Evolutionary conservation across 768 basidiomycete genomes (phyloP).

Genomic region (Punctularia strigosozonata): DNA sequence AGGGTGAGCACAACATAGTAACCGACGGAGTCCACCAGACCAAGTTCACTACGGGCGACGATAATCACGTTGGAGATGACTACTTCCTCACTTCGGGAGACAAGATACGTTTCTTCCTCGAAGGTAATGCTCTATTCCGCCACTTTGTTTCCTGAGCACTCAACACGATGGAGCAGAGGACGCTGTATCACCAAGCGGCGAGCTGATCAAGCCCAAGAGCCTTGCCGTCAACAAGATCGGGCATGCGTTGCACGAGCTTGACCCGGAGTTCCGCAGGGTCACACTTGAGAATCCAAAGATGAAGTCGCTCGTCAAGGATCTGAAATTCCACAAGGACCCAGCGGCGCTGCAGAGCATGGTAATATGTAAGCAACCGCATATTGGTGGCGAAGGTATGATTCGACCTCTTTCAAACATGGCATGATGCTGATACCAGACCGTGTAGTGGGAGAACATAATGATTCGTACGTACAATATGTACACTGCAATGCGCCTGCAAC

Average conservation of each 20-base stretch:
- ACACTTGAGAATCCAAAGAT: constrained; percentile 74
- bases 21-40: constrained; percentile 38
- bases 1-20: neutral
- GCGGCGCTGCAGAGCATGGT: constrained; percentile 87
- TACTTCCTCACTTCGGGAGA: constrained; percentile 91
- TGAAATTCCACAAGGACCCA: constrained; percentile 79
- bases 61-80: constrained; percentile 77
- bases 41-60: constrained; percentile 75
- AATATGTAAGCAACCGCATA: constrained; percentile 88
- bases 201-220: constrained; percentile 58
- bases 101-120: constrained; percentile 92
- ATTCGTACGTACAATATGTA: constrained; percentile 51
- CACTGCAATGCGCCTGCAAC: neutral
- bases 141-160: too few species aligned
- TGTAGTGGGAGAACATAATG: constrained; percentile 82
- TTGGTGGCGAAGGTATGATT: constrained; percentile 77
- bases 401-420: neutral
- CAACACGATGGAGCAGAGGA: too few species aligned
- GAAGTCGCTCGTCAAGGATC: constrained; percentile 56
- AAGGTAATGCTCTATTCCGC: too few species aligned
- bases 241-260: constrained; percentile 72
- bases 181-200: constrained; percentile 59
- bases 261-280: constrained; percentile 66
- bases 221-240: constrained; percentile 93
- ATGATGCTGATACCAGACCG: neutral